Percentiles rank a stretch among this genome's conserved stretches.
Evolutionary conservation across 352 stramenopile genomes (phyloP).

Genomic region (Globisporangium sylvaticum): DNA sequence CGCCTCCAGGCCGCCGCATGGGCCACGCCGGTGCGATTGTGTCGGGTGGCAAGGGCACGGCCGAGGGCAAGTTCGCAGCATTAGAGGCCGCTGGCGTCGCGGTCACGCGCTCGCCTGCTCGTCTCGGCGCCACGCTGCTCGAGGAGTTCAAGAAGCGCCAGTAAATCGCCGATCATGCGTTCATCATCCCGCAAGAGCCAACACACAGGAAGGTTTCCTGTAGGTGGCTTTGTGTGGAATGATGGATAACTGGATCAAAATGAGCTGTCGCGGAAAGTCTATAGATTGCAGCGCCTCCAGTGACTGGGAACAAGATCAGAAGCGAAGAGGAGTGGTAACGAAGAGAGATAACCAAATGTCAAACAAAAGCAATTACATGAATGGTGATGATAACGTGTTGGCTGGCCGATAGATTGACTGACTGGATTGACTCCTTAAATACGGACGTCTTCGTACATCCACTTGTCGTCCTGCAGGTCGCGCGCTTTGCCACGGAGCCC

Average conservation of each 20-base stretch:
- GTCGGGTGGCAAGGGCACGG: conserved; percentile 97
- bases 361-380: background rate
- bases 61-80: conserved; percentile 96
- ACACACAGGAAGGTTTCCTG: background rate
- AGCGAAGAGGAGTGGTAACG: background rate
- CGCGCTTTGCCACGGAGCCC: conserved; percentile 44
- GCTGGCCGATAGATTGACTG: background rate
- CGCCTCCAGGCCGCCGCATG: conserved; percentile 98
- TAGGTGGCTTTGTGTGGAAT: background rate
- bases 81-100: conserved; percentile 94
- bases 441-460: conserved; percentile 69
- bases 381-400: background rate
- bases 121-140: conserved; percentile 96
- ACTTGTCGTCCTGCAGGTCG: conserved; percentile 65
- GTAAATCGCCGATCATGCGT: conserved; percentile 21
- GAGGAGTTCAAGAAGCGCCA: conserved; percentile 90
- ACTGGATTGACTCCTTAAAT: conserved; percentile 19
- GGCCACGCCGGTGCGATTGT: conserved; percentile 99
- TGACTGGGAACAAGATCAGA: background rate
- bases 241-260: background rate
- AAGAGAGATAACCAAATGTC: background rate
- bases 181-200: background rate
- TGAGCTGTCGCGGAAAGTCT: background rate
- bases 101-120: conserved; percentile 95
- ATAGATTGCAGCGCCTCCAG: background rate